Evolutionary conservation across 345 rosid species (phyloP), one percentile per base, ranked within the genome.

Genomic region (Angophora floribunda): DNA sequence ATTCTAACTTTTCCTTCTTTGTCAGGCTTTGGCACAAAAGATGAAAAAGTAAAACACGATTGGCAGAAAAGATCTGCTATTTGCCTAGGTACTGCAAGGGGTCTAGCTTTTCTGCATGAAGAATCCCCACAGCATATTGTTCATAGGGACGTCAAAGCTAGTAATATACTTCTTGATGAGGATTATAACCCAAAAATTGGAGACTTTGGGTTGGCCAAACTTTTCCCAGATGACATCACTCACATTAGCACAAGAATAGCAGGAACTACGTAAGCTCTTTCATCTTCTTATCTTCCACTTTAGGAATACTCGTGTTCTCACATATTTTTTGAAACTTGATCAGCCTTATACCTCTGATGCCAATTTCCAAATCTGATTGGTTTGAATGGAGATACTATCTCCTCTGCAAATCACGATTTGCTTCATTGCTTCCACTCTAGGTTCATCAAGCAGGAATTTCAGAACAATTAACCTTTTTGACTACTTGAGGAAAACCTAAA

Each of bases 161-260:
- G 99, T 92, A 97, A 96, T 90, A 92, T 97, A 91, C 98, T 97
- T 87, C 97, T 97, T 51, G 99, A 97, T 92, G 86, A 75, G 87
- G 92, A 97, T 84, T 95, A 95, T 85, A 91, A 92, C 89, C 99
- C 99, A 44, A 97, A 97, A 90, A 97, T 97, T 78, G 99, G 99
- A 86, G 99, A 97, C 91, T 97, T 97, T 44, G 99, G 99, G 51
- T 88, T 97, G 95, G 99, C 99, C 52, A 97, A 97, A 92, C 98
- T 97, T 87, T 97, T 97, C 88, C 99, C 99, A 21, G 98, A 98
- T 84, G 88, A 96, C 87, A 96, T 96, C 90, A 96, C 99, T 92
- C 99, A 96, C 89, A 96, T 98, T 80, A 96, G 96, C 92, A 97
- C 99, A 50, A 93, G 97, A 89, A 94, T 97, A 55, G 99, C 99